A percentile compares a stretch with the other conserved stretches of the same genome.
Evolutionary conservation across 768 basidiomycete genomes (phyloP).

Genomic region (Hemileccinum rubropunctum): DNA sequence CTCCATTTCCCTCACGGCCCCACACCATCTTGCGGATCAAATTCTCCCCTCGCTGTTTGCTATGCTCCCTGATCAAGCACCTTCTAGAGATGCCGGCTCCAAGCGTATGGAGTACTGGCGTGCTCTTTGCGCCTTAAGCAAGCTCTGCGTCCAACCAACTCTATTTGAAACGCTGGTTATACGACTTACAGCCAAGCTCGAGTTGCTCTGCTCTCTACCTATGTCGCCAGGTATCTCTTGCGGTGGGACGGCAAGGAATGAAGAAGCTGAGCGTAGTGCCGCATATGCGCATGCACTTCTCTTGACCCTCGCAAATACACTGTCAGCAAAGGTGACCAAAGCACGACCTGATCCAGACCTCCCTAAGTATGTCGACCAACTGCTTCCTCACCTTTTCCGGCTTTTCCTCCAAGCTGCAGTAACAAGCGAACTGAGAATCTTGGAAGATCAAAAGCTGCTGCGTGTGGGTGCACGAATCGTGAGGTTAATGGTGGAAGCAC

Average conservation of each 20-base stretch:
- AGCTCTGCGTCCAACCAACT: slow-evolving; percentile 66
- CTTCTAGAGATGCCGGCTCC: slow-evolving; percentile 47
- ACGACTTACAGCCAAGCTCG: slow-evolving; percentile 73
- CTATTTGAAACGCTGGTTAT: slow-evolving; percentile 87
- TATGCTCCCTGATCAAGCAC: slow-evolving; percentile 66
- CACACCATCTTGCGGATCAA: slow-evolving; percentile 64
- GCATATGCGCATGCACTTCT: slow-evolving; percentile 88
- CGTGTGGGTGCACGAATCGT: slow-evolving; percentile 61
- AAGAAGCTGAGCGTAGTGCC: slow-evolving; percentile 58
- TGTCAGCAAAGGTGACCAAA: slow-evolving; percentile 49
- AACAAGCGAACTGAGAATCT: slow-evolving; percentile 22
- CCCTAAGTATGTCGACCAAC: slow-evolving; percentile 71
- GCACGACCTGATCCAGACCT: slow-evolving; percentile 63
- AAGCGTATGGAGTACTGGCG: slow-evolving; percentile 68
- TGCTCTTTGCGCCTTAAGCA: slow-evolving; percentile 63
- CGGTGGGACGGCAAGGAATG: slow-evolving; percentile 4
- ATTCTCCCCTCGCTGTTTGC: slow-evolving; percentile 81
- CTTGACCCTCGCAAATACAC: slow-evolving; percentile 58
- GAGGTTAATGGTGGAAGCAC: slow-evolving; percentile 60
- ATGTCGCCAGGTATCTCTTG: slow-evolving; percentile 3
- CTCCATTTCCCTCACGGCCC: slow-evolving; percentile 53
- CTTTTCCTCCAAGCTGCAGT: slow-evolving; percentile 50
- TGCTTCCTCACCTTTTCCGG: slow-evolving; percentile 71
- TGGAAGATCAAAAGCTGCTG: slow-evolving; percentile 36
- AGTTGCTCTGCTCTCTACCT: slow-evolving; percentile 52